Evolutionary conservation across 306 rosid species (phyloP).

Genomic region (Quercus bicolor): DNA sequence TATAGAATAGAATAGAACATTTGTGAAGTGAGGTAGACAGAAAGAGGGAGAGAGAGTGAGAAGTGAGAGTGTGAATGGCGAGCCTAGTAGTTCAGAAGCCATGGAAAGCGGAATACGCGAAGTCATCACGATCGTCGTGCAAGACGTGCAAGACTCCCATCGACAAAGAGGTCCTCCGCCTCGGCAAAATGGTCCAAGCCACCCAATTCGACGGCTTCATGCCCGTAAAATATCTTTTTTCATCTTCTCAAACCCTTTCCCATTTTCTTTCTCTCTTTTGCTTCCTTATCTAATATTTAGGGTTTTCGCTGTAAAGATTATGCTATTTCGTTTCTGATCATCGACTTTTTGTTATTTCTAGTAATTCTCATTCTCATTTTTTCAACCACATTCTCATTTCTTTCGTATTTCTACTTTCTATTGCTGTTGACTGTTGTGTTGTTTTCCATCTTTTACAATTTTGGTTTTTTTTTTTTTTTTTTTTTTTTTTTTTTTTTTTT

Average conservation of each 20-base stretch:
- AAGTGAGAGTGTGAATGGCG: conserved; percentile 48
- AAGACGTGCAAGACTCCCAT: conserved; percentile 72
- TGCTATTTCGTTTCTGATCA: not conserved
- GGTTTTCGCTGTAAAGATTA: not conserved
- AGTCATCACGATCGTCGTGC: conserved; percentile 87
- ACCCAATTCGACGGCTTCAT: conserved; percentile 88
- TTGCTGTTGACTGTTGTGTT: not conserved
- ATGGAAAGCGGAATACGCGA: conserved; percentile 95
- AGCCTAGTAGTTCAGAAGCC: conserved; percentile 51
- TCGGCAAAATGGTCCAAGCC: conserved; percentile 94
- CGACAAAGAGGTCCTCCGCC: conserved; percentile 65
- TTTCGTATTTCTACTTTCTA: not conserved
- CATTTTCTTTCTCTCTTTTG: not conserved
- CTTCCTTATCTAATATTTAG: no score
- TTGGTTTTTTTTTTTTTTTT: no score
- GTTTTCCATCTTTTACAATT: not conserved
- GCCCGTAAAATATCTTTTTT: conserved; percentile 43
- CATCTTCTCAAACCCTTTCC: no score
- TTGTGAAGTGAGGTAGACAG: not conserved
- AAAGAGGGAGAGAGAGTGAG: conserved; percentile 1
- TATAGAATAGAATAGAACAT: no score
- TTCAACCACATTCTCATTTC: not conserved
- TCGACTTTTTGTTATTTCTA: not conserved
- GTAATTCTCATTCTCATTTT: not conserved
- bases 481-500: no score